Conservation (phyloP, 1,139 yeast genomes). For the Saccharomycopsis hybrid region DNA sequence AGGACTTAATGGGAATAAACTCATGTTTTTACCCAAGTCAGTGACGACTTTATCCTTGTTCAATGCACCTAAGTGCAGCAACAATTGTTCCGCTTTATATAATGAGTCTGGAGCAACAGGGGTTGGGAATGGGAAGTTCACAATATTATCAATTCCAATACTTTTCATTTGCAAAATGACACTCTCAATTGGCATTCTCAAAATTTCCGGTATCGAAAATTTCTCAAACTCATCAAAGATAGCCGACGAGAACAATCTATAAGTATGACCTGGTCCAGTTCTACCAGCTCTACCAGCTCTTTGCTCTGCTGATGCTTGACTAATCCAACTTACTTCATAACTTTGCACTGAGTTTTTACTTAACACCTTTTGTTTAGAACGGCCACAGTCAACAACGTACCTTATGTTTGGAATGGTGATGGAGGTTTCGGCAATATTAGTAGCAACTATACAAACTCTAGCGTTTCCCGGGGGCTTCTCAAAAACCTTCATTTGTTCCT, state of each 20-base stretch:
- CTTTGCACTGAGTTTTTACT: slow-evolving; percentile 89
- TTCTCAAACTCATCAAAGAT: slow-evolving; percentile 76
- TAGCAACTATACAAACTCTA: slow-evolving; percentile 87
- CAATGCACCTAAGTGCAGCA: slow-evolving; percentile 76
- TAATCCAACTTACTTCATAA: slow-evolving; percentile 86
- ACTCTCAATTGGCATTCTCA: slow-evolving; percentile 94
- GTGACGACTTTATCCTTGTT: slow-evolving; percentile 54
- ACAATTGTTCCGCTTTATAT: slow-evolving; percentile 57
- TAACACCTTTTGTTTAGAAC: slow-evolving; percentile 81
- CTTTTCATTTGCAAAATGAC: slow-evolving; percentile 91
- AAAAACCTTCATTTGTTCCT: slow-evolving; percentile 92
- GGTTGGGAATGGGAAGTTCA: slow-evolving; percentile 95
- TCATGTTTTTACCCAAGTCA: slow-evolving; percentile 76
- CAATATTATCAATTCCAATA: slow-evolving; percentile 89
- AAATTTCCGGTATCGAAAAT: slow-evolving; percentile 82
- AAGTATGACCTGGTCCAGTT: slow-evolving; percentile 98
- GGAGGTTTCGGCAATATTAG: slow-evolving; percentile 97
- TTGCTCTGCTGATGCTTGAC: slow-evolving; percentile 94
- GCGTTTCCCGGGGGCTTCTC: slow-evolving; percentile 67
- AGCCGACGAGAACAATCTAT: slow-evolving; percentile 90
- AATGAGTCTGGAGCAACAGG: slow-evolving; percentile 70
- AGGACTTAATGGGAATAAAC: slow-evolving; percentile 89
- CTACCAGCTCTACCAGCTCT: slow-evolving; percentile 98
- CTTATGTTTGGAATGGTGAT: slow-evolving; percentile 93
- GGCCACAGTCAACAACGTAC: slow-evolving; percentile 93